Base-by-base conservation (phyloP, 305 asterid species). In the Fraxinus nigra region DNA sequence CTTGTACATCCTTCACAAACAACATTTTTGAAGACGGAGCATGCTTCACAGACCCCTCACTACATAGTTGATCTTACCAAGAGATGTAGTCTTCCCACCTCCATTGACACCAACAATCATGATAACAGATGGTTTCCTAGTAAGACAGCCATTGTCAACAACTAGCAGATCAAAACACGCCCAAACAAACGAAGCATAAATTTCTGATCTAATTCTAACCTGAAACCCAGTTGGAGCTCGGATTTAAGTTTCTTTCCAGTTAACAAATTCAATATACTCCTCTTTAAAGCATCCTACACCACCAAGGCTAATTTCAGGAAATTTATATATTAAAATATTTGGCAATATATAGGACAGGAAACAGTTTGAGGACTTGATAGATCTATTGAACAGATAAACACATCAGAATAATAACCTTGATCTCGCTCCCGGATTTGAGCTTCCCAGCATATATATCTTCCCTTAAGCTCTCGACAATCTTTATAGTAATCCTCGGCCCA, bases 21-120 rank as follows among this genome's bases (percentile, higher is more conserved):
- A 16, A 10, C 18, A 34, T 79, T 9, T 46, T 32, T 48, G 51
- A 54, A 26, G 30, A 9, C 1, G 33, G 63, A 59, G 78, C 30
- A 80, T 56, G 34, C 54, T 63, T 59, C 22, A 40, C n/a, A 33
- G 43, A 65, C 65, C 20, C 9, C 61, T 37, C 54, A 80, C 13
- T 33, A 72, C 3, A 5, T 51, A 4, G 38, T 78, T 38, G 32
- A 59, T 87, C 95, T 89, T 91, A 94, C 99, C 98, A 6, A 96
- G 95, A 75, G 99, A 93, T 37, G 98, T 94, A 38, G 99, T 96
- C 90, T 96, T 96, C 81, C 98, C 98, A 67, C 99, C 99, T 83
- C 99, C 99, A 86, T 94, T 94, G 84, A 93, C 98, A 81, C 99
- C 99, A 84, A 96, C 97, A 73, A 94, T 88, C 93, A 96, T 90